Evolutionary conservation across 352 stramenopile genomes (phyloP), one percentile per base, ranked within the genome.

Genomic region (Aphanomyces euteiches): DNA sequence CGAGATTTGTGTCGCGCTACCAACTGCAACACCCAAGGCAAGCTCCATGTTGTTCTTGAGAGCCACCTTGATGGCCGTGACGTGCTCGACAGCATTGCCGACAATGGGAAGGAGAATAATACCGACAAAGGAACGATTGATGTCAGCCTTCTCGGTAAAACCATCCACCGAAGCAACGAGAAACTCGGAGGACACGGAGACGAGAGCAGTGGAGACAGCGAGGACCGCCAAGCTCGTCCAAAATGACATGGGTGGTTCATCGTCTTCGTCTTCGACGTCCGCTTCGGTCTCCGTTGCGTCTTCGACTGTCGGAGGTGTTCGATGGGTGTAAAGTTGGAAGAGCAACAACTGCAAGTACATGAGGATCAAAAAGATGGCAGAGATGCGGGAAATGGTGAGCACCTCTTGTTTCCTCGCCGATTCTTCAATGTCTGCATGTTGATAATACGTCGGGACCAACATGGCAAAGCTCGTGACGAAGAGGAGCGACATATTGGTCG

Each of bases 1-100:
- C n/a, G 85, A 82, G 64, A 96, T 92, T 68, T 97, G 90, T 7
- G 89, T 90, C 12, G 80, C 87, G 15, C 80, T 92, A 19, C 90
- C 90, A n/a, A 96, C 74, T 19, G 90, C 89, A 65, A 97, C 87
- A 41, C 89, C 90, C 70, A 97, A 84, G 28, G 88, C 79, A 34
- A 97, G 78, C 83, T 97, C 89, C 87, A 97, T 95, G 72, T 96
- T 97, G 69, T 91, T 79, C 75, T 96, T 96, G 70, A 90, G 88
- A 4, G 89, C 90, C 5, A 96, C 89, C 4, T 84, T 88, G 47
- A 97, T 78, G 45, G 90, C 90, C 3, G 88, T 94, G 36, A 94
- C 82, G 69, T 97, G 90, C 73, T 97, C 90, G 5, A 93, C 88
- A 19, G 89, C 89, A 78, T 97, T 96, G 38, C 90, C 89, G 21